A percentile compares a stretch with the other conserved stretches of the same genome.
Conservation (phyloP, 208 protist genomes). For the Herpetomonas tarakana region DNA sequence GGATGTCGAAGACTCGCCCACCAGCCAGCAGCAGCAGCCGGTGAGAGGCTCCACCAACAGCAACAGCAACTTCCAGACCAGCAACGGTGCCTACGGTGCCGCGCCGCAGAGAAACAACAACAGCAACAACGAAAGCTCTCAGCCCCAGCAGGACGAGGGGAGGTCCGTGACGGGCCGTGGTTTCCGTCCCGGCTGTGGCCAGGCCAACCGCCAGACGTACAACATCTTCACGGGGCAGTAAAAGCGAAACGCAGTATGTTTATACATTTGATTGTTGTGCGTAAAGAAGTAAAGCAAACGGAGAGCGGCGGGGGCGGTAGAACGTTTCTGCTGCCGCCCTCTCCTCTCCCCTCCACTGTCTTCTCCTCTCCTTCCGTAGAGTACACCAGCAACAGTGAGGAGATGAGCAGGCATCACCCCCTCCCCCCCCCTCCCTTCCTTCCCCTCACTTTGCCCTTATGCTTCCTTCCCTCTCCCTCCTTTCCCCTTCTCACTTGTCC, state of each 20-base stretch:
- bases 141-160: conserved; percentile 8
- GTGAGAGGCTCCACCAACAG: too few relatives aligned
- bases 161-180: conserved; percentile 39
- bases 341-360: too few relatives aligned
- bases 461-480: too few relatives aligned
- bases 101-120: background rate
- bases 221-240: conserved; percentile 86
- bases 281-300: conserved; percentile 8
- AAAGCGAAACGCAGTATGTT: background rate
- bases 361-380: too few relatives aligned
- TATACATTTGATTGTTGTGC: background rate
- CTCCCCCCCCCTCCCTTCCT: conserved; percentile 1
- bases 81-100: background rate
- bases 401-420: too few relatives aligned
- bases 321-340: too few relatives aligned
- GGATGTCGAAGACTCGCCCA: background rate
- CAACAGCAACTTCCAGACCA: background rate
- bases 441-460: background rate
- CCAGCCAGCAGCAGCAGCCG: conserved; percentile 16
- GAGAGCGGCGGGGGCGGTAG: too few relatives aligned
- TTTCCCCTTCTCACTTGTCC: too few relatives aligned
- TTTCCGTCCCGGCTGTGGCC: conserved; percentile 62
- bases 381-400: too few relatives aligned
- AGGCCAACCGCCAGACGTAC: conserved; percentile 83
- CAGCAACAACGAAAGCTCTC: background rate